Percentiles rank a stretch among this genome's conserved stretches.
phyloP scores from a whole-genome alignment of 345 rosid species.

The Ceriops decandra region DNA sequence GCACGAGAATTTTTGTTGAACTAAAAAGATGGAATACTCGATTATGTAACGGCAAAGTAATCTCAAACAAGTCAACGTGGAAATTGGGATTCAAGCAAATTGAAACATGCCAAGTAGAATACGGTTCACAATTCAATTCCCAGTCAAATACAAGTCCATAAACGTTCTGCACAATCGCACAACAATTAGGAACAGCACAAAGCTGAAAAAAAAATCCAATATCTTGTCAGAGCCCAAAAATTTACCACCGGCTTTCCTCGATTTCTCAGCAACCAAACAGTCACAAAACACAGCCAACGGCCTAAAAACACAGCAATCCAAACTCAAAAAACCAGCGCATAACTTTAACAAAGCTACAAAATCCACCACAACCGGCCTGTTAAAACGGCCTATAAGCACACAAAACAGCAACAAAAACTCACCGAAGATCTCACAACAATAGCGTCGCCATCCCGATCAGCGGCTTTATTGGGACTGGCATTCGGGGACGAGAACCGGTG shows the following conservation, averaged over 20 bases:
- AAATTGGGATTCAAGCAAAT: too few relatives aligned
- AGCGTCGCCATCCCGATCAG: conserved; percentile 58
- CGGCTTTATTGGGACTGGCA: conserved; percentile 18
- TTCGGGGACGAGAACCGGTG: conserved; percentile 51
- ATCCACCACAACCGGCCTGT: too few relatives aligned
- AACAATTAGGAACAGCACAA: not conserved
- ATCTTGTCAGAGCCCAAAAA: not conserved
- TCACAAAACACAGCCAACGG: too few relatives aligned
- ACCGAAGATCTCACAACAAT: conserved; percentile 77
- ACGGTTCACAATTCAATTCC: too few relatives aligned
- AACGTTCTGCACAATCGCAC: not conserved
- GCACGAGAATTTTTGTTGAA: too few relatives aligned
- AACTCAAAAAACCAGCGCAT: too few relatives aligned
- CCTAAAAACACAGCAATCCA: too few relatives aligned
- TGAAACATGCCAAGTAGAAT: too few relatives aligned
- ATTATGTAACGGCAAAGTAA: too few relatives aligned
- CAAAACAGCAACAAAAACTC: conserved; percentile 25
- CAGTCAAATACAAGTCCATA: not conserved
- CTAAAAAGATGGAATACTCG: too few relatives aligned
- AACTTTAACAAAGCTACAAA: too few relatives aligned
- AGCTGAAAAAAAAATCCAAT: not conserved
- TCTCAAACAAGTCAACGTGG: too few relatives aligned
- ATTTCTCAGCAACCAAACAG: conserved; percentile 11
- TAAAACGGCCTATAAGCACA: not conserved
- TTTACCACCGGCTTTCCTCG: not conserved